Base-by-base conservation (phyloP, 495 filamentous ascomycete species). In the Penicillium taxi region DNA sequence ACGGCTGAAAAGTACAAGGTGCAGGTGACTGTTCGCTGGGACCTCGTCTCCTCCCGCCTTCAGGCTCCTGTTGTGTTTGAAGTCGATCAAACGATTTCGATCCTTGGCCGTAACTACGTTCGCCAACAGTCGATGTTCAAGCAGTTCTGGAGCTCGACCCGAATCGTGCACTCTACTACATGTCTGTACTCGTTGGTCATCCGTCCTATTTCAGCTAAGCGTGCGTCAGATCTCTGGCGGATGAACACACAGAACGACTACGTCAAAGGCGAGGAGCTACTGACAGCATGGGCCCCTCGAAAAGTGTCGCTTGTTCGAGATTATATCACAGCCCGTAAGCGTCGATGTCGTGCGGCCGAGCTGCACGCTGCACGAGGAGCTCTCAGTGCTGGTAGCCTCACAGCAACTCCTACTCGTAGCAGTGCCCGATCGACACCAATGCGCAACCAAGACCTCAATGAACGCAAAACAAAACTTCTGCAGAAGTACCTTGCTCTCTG, bases 181-280 rank as follows among this genome's bases (percentile, higher is more conserved):
- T 79, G 77, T 25, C 81, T 94, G 42, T 99, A 93, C 65, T 84
- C 84, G 6, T 63, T 96, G 24, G 74, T 77, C 18, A 78, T 99
- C 56, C 84, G 82, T 26, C 91, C 91, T 0, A 78, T 84, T 8
- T 86, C 87, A 14, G 86, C 90, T 26, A 94, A 94, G 59, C 77
- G 85, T 18, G 91, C 84, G 0, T 84, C 84, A 6, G 91, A 98
- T 50, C 70, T 98, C 3, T 98, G 91, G 91, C 75, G 91, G 33
- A 94, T 98, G 87, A 90, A 88, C 56, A 96, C 86, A 2, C 79
- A 86, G 31, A 79, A 90, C 44, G 84, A 90, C 52, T 96, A 94
- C 49, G 82, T 96, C 45, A 94, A 93, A 55, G 91, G 91, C 20
- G 90, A 96, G 59, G 91, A 98, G 56, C 69, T 76, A 13, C 69